Conservation (phyloP, 305 asterid genomes). For the Stenogyne calaminthoides region DNA sequence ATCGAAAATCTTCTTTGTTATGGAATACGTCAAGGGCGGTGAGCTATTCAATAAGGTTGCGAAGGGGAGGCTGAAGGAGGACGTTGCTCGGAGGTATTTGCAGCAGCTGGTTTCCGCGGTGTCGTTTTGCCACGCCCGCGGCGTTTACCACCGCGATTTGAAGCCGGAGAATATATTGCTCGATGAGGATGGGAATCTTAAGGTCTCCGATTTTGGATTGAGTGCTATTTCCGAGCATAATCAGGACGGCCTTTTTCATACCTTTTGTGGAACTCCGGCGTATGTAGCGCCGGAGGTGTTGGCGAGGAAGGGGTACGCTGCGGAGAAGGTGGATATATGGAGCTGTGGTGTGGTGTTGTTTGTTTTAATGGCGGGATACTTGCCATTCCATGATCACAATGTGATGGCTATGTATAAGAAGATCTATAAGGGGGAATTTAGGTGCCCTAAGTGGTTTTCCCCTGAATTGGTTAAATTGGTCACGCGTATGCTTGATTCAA, state of each 20-base stretch:
- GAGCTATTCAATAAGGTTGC: conserved; percentile 89
- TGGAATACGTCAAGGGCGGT: conserved; percentile 87
- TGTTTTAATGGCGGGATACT: conserved; percentile 82
- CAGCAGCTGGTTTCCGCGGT: conserved; percentile 87
- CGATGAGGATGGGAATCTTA: conserved; percentile 80
- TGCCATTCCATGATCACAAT: conserved; percentile 85
- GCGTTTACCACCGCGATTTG: conserved; percentile 88
- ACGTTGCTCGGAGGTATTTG: conserved; percentile 65
- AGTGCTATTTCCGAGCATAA: conserved; percentile 87
- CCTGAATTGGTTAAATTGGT: conserved; percentile 56
- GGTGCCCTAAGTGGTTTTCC: conserved; percentile 89
- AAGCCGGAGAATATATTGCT: conserved; percentile 83
- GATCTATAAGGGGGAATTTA: conserved; percentile 76
- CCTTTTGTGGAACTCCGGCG: conserved; percentile 92
- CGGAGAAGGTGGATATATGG: conserved; percentile 89
- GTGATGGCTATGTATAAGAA: conserved; percentile 88
- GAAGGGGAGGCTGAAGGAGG: conserved; percentile 85
- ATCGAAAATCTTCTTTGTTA: conserved; percentile 72
- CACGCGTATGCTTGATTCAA: conserved; percentile 58
- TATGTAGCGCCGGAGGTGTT: conserved; percentile 93
- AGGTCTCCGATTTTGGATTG: conserved; percentile 86
- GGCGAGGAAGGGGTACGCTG: conserved; percentile 80
- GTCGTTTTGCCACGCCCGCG: conserved; percentile 84
- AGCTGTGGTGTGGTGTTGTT: conserved; percentile 85
- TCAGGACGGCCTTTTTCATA: conserved; percentile 85